Evolutionary conservation across 371 early-diverging fungal species (phyloP).

Genomic region (Apophysomyces variabilis): DNA sequence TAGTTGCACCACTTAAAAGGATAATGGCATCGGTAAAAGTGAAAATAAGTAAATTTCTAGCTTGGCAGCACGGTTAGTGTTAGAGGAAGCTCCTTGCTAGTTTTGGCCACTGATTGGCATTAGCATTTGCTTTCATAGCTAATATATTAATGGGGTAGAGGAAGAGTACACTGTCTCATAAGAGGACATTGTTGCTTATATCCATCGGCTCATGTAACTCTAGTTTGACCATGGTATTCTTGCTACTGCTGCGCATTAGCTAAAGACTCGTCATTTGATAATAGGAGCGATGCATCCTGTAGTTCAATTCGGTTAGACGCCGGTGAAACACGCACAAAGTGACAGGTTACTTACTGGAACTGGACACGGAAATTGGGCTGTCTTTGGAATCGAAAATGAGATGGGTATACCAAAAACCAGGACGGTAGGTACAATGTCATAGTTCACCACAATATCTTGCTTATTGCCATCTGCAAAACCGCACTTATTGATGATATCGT

Average conservation of each 20-base stretch:
- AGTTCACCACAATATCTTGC: neutral
- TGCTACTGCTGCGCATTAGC: neutral
- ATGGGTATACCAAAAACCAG: constrained; percentile 31
- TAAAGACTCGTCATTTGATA: neutral
- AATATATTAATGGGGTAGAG: too few relatives aligned
- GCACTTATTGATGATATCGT: constrained; percentile 42
- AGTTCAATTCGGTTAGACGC: neutral
- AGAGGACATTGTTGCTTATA: too few relatives aligned
- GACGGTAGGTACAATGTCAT: constrained; percentile 34
- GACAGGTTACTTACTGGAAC: constrained; percentile 15
- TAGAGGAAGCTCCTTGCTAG: too few relatives aligned
- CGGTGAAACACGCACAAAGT: neutral
- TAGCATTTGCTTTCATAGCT: too few relatives aligned
- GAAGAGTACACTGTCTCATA: too few relatives aligned
- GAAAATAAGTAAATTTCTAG: too few relatives aligned
- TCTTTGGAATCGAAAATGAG: constrained; percentile 19
- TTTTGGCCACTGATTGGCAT: too few relatives aligned
- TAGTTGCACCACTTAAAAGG: too few relatives aligned
- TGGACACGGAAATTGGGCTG: constrained; percentile 21
- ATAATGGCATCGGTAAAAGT: too few relatives aligned
- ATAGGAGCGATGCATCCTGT: neutral
- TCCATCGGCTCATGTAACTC: neutral
- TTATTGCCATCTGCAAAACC: constrained; percentile 29
- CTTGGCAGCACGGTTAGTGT: too few relatives aligned
- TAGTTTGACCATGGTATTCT: neutral